A percentile compares a stretch with the other conserved stretches of the same genome.
phyloP scores from a whole-genome alignment of 371 early-diverging fungal species.

The Mortierella polycephala region DNA sequence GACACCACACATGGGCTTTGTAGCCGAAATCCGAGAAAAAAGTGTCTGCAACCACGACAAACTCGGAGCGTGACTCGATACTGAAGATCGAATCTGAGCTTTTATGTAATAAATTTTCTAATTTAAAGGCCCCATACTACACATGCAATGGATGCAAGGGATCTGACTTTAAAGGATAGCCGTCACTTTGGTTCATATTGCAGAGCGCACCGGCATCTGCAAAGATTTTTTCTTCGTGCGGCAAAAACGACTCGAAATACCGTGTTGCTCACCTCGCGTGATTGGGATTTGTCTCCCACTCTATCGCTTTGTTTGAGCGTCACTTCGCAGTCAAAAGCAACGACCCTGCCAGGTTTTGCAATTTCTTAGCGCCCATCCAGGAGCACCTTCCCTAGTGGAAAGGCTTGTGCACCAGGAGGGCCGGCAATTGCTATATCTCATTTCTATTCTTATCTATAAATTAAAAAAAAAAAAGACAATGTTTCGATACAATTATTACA shows the following conservation, averaged over 20 bases:
- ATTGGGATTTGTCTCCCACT: constrained; percentile 56
- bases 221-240: constrained; percentile 39
- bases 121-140: no score
- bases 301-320: constrained; percentile 57
- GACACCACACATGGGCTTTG: no score
- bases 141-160: no score
- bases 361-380: constrained; percentile 54
- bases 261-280: constrained; percentile 57
- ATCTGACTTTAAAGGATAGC: no score
- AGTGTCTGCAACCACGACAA: no score
- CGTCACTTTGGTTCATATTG: no score
- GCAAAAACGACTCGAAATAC: constrained; percentile 54
- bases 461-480: constrained; percentile 3
- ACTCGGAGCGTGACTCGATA: no score
- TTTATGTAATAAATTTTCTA: no score
- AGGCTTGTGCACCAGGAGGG: constrained; percentile 27
- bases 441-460: background rate
- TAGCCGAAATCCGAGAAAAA: no score
- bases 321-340: constrained; percentile 53
- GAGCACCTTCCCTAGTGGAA: constrained; percentile 17
- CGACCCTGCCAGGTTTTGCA: constrained; percentile 55
- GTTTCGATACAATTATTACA: background rate
- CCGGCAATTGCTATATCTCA: constrained; percentile 47
- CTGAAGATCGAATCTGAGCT: no score
- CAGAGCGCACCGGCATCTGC: background rate